These are phyloP conservation scores for Metschnikowia baotianmanensis DNA, from an alignment of 805 yeast genomes.

Conservation along the genomic window DNA sequence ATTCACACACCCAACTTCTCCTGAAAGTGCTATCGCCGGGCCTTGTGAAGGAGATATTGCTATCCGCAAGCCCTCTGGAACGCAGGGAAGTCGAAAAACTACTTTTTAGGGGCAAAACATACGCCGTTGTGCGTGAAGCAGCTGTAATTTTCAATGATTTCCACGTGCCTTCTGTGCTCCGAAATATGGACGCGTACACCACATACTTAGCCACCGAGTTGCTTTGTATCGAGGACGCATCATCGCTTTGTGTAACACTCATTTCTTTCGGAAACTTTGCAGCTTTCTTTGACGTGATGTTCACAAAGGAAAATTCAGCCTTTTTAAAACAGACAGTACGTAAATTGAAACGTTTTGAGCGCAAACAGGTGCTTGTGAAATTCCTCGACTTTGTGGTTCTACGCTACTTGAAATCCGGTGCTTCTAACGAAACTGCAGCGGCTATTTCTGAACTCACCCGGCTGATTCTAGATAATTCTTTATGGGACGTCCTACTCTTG, in stretches of 20 bases:
- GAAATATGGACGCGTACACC: slow-evolving; percentile 21
- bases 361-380: slow-evolving; percentile 20
- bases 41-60: slow-evolving; percentile 14
- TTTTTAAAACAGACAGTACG: slow-evolving; percentile 8
- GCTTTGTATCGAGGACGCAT: slow-evolving; percentile 15
- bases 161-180: slow-evolving; percentile 15
- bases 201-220: slow-evolving; percentile 21
- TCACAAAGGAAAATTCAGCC: slow-evolving; percentile 12
- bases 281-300: slow-evolving; percentile 25
- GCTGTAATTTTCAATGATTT: slow-evolving; percentile 10
- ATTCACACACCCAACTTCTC: slow-evolving; percentile 16
- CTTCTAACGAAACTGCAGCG: slow-evolving; percentile 7
- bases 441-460: slow-evolving; percentile 21
- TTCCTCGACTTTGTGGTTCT: slow-evolving; percentile 15
- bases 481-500: slow-evolving; percentile 22
- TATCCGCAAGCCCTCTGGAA: slow-evolving; percentile 11
- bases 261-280: slow-evolving; percentile 21
- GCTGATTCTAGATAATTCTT: slow-evolving; percentile 14
- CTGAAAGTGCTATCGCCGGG: slow-evolving; percentile 17
- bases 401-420: slow-evolving; percentile 10
- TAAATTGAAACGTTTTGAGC: slow-evolving; percentile 27
- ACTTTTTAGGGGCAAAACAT: slow-evolving; percentile 34
- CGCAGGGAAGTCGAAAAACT: slow-evolving; percentile 36
- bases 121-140: slow-evolving; percentile 27
- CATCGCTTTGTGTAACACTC: slow-evolving; percentile 23